Evolutionary conservation across 176 grass and related monocot species (phyloP).

Genomic region (Musa itinerans): DNA sequence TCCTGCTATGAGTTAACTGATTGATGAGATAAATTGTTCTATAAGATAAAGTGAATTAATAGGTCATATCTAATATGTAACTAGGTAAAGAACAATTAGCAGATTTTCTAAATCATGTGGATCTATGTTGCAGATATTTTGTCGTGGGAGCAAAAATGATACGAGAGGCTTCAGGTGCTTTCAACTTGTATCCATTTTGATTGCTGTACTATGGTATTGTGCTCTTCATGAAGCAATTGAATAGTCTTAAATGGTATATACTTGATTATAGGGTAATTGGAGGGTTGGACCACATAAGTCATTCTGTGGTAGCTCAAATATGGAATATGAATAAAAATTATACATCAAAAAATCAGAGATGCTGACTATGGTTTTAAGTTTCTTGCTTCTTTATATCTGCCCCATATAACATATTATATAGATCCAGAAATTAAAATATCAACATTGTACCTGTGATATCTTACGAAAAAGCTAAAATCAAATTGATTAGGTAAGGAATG

Average conservation of each 20-base stretch:
- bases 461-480: neutral
- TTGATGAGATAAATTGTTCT: no score
- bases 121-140: conserved; percentile 59
- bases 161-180: conserved; percentile 89
- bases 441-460: neutral
- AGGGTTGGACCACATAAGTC: neutral
- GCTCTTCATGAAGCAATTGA: neutral
- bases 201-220: neutral
- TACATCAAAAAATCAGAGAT: no score
- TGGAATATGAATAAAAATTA: neutral
- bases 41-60: neutral
- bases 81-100: neutral
- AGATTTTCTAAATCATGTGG: neutral
- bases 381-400: neutral
- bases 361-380: no score
- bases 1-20: no score
- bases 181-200: neutral
- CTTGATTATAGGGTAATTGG: neutral
- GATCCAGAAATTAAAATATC: neutral
- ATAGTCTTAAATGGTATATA: neutral
- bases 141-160: conserved; percentile 82
- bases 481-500: neutral
- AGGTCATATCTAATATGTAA: neutral
- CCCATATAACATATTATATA: neutral
- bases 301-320: neutral